Base-by-base conservation (phyloP, 208 protist genomes). In the Trypanosoma avium region DNA sequence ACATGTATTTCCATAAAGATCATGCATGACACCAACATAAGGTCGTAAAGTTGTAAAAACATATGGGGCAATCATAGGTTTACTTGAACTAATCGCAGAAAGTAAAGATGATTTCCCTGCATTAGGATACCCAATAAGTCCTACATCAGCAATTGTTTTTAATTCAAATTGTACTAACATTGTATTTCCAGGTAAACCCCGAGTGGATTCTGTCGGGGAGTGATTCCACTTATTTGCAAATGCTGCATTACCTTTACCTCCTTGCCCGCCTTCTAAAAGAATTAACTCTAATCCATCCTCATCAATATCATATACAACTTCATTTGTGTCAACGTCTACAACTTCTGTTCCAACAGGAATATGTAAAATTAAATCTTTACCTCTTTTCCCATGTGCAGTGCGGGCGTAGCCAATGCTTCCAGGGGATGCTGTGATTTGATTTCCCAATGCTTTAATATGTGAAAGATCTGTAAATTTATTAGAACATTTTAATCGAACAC, bases 21-120 rank as follows among this genome's bases (percentile, higher is more conserved):
- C 82, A 62, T 91, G 73, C 46, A 97, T 67, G 26, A 91, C 64
- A 9, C 92, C 94, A 4, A 98, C 81, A 60, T 91, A 94, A 1
- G 94, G 94, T 2, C 88, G 89, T 21, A 94, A 74, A 6, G 94
- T 97, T 3, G 92, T 97, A 81, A 96, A 98, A 19, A 88, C 77
- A 69, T 96, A 97, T 10, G 82, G 82, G 36, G 92, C 90, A 42
- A 97, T 76, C 32, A 72, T 66, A 2, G 94, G 92, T 62, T 94
- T 92, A 60, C 84, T 90, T 9, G 70, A 33, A 56, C 81, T 96
- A 48, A 98, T 90, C 48, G 94, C 84, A n/a, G 79, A 79, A 19
- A 98, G 81, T 24, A 98, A 58, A 13, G 91, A 92, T 3, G 90
- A 97, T 78, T 98, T 98, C 6, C 94, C 94, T 4, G 90, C 88